Percentiles rank a stretch among this genome's conserved stretches.
Evolutionary conservation across 2,329 filamentous ascomycete genomes (phyloP).

Genomic region (Penicillium sumatraense): DNA sequence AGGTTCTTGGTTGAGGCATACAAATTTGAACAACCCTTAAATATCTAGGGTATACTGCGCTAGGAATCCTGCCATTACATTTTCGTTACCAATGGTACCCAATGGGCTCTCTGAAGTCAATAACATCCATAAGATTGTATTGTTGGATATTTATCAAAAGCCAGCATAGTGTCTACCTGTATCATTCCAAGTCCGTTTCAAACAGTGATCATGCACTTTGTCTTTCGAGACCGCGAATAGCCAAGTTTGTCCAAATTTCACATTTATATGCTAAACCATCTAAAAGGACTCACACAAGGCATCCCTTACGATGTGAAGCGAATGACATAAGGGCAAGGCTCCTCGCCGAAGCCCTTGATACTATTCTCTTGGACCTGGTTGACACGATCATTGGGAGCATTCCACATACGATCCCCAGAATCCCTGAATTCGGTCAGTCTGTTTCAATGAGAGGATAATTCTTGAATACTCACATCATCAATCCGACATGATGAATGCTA

Average conservation of each 20-base stretch:
- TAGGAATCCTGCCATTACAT: not conserved
- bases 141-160: no score
- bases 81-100: no score
- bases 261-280: not conserved
- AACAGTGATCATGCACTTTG: no score
- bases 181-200: no score
- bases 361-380: conserved; percentile 30
- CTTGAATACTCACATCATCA: conserved; percentile 5
- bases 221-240: no score
- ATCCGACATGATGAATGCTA: conserved; percentile 6
- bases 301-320: conserved; percentile 15
- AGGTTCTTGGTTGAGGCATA: conserved; percentile 28
- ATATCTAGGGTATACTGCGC: not conserved
- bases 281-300: not conserved
- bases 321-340: conserved; percentile 29
- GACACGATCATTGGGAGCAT: conserved; percentile 31
- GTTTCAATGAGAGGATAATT: not conserved
- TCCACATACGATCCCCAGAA: conserved; percentile 32
- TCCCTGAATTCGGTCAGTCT: conserved; percentile 14
- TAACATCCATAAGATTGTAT: no score
- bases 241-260: no score
- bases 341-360: conserved; percentile 24
- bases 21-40: not conserved
- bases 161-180: no score
- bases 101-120: no score